Evolutionary conservation across 2,329 filamentous ascomycete species (phyloP).

Genomic region (Fusarium tupiense): DNA sequence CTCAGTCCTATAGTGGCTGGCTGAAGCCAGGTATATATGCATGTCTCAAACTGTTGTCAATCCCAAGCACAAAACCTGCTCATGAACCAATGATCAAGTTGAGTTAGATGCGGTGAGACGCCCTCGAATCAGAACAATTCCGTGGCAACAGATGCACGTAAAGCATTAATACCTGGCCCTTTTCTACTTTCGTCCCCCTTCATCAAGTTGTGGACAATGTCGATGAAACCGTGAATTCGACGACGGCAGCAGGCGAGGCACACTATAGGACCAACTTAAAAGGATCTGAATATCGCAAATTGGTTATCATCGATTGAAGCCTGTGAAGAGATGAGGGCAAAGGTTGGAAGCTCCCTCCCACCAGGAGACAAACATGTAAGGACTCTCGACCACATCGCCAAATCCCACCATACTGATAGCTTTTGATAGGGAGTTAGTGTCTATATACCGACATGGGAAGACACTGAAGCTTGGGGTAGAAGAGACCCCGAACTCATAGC

Average conservation of each 20-base stretch:
- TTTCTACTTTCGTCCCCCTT: neutral
- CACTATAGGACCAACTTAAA: neutral
- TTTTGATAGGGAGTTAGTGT: constrained; percentile 42
- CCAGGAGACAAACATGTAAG: constrained; percentile 43
- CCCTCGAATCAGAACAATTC: neutral
- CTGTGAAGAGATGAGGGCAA: constrained; percentile 1
- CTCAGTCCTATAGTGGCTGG: neutral
- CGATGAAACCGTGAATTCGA: neutral
- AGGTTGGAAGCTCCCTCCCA: constrained; percentile 38
- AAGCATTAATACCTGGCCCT: neutral
- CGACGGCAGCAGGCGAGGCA: neutral
- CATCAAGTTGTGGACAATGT: neutral
- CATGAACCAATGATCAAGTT: neutral
- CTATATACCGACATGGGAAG: constrained; percentile 44
- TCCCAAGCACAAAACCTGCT: neutral
- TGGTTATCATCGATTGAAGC: neutral
- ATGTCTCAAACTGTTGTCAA: constrained; percentile 5
- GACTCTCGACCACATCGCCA: neutral
- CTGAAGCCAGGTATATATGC: constrained; percentile 5
- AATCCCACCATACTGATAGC: neutral
- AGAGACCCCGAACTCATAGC: constrained; percentile 33
- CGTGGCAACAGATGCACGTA: neutral
- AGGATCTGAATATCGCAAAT: neutral
- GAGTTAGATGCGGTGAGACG: neutral
- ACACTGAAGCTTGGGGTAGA: constrained; percentile 39